Conservation (phyloP, 1,284 basidiomycete species). For the Hemileia vastatrix region DNA sequence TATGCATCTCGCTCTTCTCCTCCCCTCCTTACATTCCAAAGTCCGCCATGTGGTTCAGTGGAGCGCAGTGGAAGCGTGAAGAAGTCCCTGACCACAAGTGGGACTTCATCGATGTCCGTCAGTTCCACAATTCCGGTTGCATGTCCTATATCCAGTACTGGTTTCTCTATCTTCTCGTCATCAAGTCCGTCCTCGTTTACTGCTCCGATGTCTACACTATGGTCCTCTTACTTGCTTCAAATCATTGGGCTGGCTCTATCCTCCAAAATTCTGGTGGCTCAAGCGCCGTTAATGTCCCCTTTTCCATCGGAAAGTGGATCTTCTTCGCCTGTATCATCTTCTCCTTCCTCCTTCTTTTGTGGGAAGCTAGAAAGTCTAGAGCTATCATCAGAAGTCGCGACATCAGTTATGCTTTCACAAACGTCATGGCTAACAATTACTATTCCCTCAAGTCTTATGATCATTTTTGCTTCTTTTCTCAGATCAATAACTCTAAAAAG, state of each 20-base stretch:
- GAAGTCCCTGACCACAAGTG: slow-evolving; percentile 23
- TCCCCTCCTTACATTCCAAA: too few species aligned
- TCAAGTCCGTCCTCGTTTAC: slow-evolving; percentile 93
- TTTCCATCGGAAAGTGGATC: slow-evolving; percentile 77
- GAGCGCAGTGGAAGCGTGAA: slow-evolving; percentile 21
- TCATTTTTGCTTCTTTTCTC: slow-evolving; percentile 95
- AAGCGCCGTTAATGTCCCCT: slow-evolving; percentile 73
- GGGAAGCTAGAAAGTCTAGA: slow-evolving; percentile 82
- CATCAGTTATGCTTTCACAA: slow-evolving; percentile 93
- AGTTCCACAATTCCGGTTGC: slow-evolving; percentile 18
- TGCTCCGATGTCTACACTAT: slow-evolving; percentile 96
- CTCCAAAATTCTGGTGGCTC: slow-evolving; percentile 58
- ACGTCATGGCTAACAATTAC: slow-evolving; percentile 64
- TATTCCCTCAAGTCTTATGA: slow-evolving; percentile 68
- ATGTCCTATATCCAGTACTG: slow-evolving; percentile 51
- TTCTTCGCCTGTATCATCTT: slow-evolving; percentile 97
- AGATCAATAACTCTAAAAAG: slow-evolving; percentile 91
- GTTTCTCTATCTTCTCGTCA: slow-evolving; percentile 78
- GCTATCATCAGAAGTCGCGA: slow-evolving; percentile 88
- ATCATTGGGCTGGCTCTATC: slow-evolving; percentile 80
- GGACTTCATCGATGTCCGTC: slow-evolving; percentile 20
- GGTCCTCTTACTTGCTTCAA: slow-evolving; percentile 86
- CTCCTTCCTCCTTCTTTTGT: slow-evolving; percentile 82
- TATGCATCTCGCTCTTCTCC: background rate
- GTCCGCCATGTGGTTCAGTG: slow-evolving; percentile 12